A percentile compares a stretch with the other conserved stretches of the same genome.
These are phyloP conservation scores for Mucor mucedo DNA, from an alignment of 371 early-diverging fungal genomes.

Conservation along the genomic window DNA sequence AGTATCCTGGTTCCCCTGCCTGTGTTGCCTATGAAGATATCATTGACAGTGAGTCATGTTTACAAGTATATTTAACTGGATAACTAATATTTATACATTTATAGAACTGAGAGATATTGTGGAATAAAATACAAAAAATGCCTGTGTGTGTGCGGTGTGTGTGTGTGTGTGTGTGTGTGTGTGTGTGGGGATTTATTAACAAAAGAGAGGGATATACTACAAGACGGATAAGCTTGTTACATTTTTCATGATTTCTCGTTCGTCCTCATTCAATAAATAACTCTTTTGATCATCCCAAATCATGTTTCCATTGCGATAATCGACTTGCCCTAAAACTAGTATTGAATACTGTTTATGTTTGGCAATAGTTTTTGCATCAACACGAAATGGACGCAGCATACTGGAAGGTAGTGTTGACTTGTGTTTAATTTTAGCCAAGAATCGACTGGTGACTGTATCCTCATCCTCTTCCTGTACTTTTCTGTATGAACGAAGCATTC, in stretches of 20 bases:
- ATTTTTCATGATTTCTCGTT: slow-evolving; percentile 45
- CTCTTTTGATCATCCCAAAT: slow-evolving; percentile 36
- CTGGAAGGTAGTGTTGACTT: slow-evolving; percentile 18
- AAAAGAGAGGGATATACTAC: slow-evolving; percentile 3
- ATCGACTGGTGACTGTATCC: slow-evolving; percentile 11
- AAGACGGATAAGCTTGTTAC: slow-evolving; percentile 38
- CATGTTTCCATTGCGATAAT: slow-evolving; percentile 33
- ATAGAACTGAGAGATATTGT: slow-evolving; percentile 23
- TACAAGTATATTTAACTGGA: not conserved
- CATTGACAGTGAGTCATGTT: slow-evolving; percentile 55
- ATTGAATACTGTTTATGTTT: slow-evolving; percentile 53
- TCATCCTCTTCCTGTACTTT: too few species aligned
- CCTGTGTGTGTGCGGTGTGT: too few species aligned
- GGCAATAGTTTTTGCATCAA: slow-evolving; percentile 48
- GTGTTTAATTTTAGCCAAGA: slow-evolving; percentile 14
- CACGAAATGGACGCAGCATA: slow-evolving; percentile 37
- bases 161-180: too few species aligned
- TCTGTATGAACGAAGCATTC: slow-evolving; percentile 27
- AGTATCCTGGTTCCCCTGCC: slow-evolving; percentile 88
- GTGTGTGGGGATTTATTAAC: too few species aligned
- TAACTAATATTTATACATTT: not conserved
- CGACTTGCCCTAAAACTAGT: slow-evolving; percentile 45
- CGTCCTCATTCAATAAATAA: slow-evolving; percentile 38
- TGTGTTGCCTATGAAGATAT: slow-evolving; percentile 76
- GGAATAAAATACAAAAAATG: too few species aligned